A percentile compares a stretch with the other conserved stretches of the same genome.
Evolutionary conservation across 2,329 filamentous ascomycete species (phyloP).

Genomic region (Lecanicillium sp.): DNA sequence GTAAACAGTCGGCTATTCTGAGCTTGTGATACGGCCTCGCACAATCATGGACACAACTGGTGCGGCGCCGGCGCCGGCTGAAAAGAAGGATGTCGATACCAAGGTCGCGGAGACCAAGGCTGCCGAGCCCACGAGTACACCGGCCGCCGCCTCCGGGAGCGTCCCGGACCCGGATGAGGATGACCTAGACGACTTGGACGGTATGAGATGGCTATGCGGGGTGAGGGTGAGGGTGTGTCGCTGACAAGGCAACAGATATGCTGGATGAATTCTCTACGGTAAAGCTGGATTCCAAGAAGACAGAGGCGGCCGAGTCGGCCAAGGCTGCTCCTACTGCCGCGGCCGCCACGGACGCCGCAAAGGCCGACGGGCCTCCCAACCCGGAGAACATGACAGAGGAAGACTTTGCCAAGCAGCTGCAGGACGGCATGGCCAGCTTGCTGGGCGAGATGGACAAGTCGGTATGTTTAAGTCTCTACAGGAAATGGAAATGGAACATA

Average conservation of each 20-base stretch:
- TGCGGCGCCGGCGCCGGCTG: conserved; percentile 18
- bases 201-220: too few species aligned
- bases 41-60: conserved; percentile 19
- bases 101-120: conserved; percentile 15
- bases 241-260: conserved; percentile 58
- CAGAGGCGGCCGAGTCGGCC: conserved; percentile 20
- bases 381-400: conserved; percentile 56
- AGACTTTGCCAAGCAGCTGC: conserved; percentile 79
- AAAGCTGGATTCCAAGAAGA: conserved; percentile 36
- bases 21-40: conserved; percentile 15
- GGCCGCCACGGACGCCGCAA: conserved; percentile 13
- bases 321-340: conserved; percentile 20
- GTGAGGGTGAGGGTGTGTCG: too few species aligned
- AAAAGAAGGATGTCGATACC: conserved; percentile 20
- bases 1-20: not conserved
- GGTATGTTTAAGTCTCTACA: conserved; percentile 35
- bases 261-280: conserved; percentile 80
- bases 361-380: conserved; percentile 16
- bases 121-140: conserved; percentile 14
- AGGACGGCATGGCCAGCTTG: conserved; percentile 81
- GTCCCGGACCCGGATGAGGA: conserved; percentile 89
- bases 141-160: conserved; percentile 38
- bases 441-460: conserved; percentile 64
- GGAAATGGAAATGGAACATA: not conserved
- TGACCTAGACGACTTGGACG: conserved; percentile 86